Conservation (phyloP, 176 grass and related monocot species). For the Zizania latifolia region DNA sequence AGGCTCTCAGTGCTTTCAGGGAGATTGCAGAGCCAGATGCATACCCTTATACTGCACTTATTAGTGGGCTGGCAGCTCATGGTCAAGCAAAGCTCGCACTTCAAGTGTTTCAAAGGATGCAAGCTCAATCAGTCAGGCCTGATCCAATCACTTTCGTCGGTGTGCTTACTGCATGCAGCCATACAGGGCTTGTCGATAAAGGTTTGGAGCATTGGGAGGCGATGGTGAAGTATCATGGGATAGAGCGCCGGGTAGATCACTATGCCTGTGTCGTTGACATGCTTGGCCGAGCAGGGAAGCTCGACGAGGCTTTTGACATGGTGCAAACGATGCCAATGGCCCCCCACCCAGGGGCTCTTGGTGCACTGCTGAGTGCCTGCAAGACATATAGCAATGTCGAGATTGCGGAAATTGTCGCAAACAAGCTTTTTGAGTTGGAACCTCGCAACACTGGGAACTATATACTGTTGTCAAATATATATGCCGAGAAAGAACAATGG, state of each 20-base stretch:
- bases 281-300: constrained; percentile 65
- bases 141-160: constrained; percentile 74
- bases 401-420: constrained; percentile 69
- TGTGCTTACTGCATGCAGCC: constrained; percentile 73
- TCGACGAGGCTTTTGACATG: constrained; percentile 60
- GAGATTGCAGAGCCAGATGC: constrained; percentile 57
- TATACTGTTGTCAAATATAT: constrained; percentile 68
- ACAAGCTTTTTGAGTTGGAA: constrained; percentile 66
- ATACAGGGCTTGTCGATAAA: constrained; percentile 52
- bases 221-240: constrained; percentile 52
- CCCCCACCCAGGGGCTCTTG: constrained; percentile 57
- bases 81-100: constrained; percentile 55
- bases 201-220: constrained; percentile 54
- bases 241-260: constrained; percentile 42
- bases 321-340: constrained; percentile 58
- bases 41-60: constrained; percentile 66
- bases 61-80: constrained; percentile 67
- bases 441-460: constrained; percentile 69
- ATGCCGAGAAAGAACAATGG: constrained; percentile 62
- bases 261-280: constrained; percentile 69
- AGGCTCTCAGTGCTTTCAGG: constrained; percentile 47
- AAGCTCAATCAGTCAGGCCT: constrained; percentile 31
- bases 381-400: constrained; percentile 62
- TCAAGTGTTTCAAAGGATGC: constrained; percentile 61
- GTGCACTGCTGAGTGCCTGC: constrained; percentile 67